Conservation (phyloP, 1,139 yeast species). For the Yamadazyma sp. region DNA sequence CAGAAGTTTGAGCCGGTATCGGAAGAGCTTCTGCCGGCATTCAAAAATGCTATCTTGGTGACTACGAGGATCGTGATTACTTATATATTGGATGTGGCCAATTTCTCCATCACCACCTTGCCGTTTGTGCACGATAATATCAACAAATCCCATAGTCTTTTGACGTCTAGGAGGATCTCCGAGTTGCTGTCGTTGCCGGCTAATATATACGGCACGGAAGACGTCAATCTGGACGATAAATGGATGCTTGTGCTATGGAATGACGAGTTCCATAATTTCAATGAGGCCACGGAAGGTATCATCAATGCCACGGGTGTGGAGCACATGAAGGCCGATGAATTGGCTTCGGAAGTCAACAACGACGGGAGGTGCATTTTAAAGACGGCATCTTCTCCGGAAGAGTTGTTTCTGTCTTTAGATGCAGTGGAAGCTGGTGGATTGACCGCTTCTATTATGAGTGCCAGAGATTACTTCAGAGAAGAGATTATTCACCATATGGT, state of each 20-base stretch:
- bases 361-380: conserved; percentile 32
- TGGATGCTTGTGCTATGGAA: conserved; percentile 65
- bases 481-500: conserved; percentile 42
- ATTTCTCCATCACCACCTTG: conserved; percentile 33
- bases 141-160: conserved; percentile 18
- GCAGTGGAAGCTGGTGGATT: conserved; percentile 50
- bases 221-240: conserved; percentile 23
- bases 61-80: conserved; percentile 44
- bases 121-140: conserved; percentile 35
- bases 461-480: conserved; percentile 50
- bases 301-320: conserved; percentile 32
- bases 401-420: conserved; percentile 24
- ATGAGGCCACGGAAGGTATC: conserved; percentile 44
- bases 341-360: conserved; percentile 36
- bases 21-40: conserved; percentile 12
- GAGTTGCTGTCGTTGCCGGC: conserved; percentile 29
- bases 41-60: conserved; percentile 20
- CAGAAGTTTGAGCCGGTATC: conserved; percentile 15
- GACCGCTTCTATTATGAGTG: conserved; percentile 53
- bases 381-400: conserved; percentile 18
- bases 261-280: conserved; percentile 66
- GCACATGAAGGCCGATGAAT: conserved; percentile 25
- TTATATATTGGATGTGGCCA: conserved; percentile 48
- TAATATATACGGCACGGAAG: conserved; percentile 27
- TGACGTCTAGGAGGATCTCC: conserved; percentile 28